Base-by-base conservation (phyloP, 768 basidiomycete species). In the Baorangia bicolor region DNA sequence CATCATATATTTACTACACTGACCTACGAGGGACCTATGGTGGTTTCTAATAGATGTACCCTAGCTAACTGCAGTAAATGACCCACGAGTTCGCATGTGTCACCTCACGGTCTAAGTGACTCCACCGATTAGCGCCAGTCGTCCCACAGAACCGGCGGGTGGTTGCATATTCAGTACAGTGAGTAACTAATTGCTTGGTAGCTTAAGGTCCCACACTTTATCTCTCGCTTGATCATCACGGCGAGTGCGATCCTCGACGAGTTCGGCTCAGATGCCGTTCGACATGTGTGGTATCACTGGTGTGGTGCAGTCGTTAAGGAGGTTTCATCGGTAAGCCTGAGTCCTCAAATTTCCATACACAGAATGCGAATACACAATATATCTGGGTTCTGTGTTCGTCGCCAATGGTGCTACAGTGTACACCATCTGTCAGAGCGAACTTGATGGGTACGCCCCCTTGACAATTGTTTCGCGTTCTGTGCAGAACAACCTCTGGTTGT, bases 1-100 rank as follows among this genome's bases (percentile, higher is more conserved):
- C 34, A 18, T 42, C 33, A 39, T 50, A 10, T 53, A 53, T 49
- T 38, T 58, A 47, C 49, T 62, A 49, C 38, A 52, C 43, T 53
- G 53, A 67, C 57, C 16, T 49, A 53, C 37, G 34, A 42, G 39
- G 44, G 46, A 54, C 54, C n/a, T 21, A 25, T 28, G 13, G 2
- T 20, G 35, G 45, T 46, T 51, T 53, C 35, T 63, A 53, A 58
- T 66, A 45, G 55, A 59, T 45, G 30, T 64, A 66, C 53, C 58
- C 43, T 63, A 63, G 42, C 33, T 18, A 47, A 51, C 45, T 46
- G 11, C 35, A 58, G 9, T 61, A 61, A 44, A 35, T 46, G 23
- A 35, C 13, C 5, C 21, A 16, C 31, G 9, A 37, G 28, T 30
- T 49, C 14, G 8, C 18, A 23, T 23, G 13, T 23, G 14, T 39